phyloP scores from a whole-genome alignment of 352 stramenopile genomes.

The Aphanomyces euteiches region DNA sequence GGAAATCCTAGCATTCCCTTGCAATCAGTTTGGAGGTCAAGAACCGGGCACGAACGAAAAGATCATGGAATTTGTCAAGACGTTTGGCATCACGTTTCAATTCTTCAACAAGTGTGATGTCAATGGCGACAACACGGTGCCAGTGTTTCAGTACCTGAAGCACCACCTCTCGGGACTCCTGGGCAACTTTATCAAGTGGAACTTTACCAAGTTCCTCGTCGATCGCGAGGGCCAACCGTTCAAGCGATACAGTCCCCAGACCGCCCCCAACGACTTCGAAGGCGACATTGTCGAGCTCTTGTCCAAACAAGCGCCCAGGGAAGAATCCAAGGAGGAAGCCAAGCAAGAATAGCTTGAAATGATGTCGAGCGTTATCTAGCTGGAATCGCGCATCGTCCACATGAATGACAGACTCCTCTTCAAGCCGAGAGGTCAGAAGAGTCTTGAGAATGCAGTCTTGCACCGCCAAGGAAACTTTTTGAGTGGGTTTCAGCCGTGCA shows the following conservation, averaged over 20 bases:
- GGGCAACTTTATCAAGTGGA: constrained; percentile 84
- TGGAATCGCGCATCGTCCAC: no score
- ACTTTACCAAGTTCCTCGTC: constrained; percentile 90
- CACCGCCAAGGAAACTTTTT: no score
- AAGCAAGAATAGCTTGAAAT: no score
- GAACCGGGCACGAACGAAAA: constrained; percentile 56
- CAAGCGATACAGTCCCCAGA: constrained; percentile 71
- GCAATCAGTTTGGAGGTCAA: constrained; percentile 79
- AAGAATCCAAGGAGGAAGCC: no score
- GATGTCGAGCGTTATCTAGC: no score
- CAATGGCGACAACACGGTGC: constrained; percentile 72
- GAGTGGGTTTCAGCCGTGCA: no score
- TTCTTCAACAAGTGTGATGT: constrained; percentile 78
- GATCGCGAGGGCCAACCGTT: constrained; percentile 66
- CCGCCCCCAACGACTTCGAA: constrained; percentile 69
- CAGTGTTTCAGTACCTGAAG: constrained; percentile 83
- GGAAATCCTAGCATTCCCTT: constrained; percentile 75
- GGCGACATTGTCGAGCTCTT: constrained; percentile 75
- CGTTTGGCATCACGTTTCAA: constrained; percentile 47
- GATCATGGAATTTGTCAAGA: constrained; percentile 61
- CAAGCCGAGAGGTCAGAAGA: no score
- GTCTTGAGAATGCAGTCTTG: no score
- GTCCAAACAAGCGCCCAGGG: constrained; percentile 33
- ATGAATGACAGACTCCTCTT: no score
- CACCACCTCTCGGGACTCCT: constrained; percentile 53